Evolutionary conservation across 495 filamentous ascomycete species (phyloP).

Genomic region (Penicillium tannophilum): DNA sequence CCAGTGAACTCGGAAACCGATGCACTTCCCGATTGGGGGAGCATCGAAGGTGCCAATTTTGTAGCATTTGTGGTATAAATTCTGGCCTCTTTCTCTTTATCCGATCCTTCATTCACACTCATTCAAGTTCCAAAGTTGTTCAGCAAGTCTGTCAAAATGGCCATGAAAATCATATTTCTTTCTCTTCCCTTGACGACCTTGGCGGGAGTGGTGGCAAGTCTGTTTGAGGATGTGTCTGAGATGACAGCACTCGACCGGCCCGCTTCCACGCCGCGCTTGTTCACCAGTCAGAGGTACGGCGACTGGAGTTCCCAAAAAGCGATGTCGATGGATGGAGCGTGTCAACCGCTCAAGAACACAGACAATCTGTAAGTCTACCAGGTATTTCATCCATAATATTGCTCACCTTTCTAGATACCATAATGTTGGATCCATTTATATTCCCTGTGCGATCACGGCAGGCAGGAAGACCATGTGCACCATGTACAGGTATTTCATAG

Average conservation of each 20-base stretch:
- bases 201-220: background rate
- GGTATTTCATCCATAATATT: background rate
- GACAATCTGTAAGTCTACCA: background rate
- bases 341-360: background rate
- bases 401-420: background rate
- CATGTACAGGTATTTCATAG: background rate
- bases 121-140: background rate
- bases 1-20: background rate
- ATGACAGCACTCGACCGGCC: background rate
- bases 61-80: background rate
- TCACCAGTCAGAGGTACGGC: background rate
- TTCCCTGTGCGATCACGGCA: background rate
- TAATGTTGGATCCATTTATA: constrained; percentile 6
- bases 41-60: background rate
- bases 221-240: background rate
- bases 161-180: background rate
- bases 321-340: background rate
- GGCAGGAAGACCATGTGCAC: constrained; percentile 4
- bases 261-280: background rate
- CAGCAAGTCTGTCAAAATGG: background rate
- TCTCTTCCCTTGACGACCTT: background rate
- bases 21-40: too few relatives aligned
- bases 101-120: background rate
- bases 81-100: background rate
- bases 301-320: background rate